phyloP scores from a whole-genome alignment of 176 grass and related monocot species.

The Pontederia crassipes region DNA sequence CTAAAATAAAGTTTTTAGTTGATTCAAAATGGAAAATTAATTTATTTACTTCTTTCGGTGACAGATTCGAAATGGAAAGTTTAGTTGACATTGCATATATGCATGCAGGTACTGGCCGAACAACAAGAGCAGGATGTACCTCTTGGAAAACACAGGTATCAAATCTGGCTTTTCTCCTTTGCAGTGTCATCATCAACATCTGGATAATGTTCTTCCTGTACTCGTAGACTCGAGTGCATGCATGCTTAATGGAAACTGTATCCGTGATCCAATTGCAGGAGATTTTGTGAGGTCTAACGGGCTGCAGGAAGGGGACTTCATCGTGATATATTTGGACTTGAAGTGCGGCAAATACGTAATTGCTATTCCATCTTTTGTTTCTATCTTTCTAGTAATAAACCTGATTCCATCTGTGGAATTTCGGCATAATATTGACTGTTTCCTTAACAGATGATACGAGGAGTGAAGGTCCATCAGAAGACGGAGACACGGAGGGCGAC shows the following conservation, averaged over 20 bases:
- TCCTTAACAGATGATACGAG: no score
- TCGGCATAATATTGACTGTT: no score
- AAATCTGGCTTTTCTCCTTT: not conserved
- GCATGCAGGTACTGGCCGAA: slow-evolving; percentile 84
- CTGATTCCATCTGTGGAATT: no score
- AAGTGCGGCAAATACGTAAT: slow-evolving; percentile 91
- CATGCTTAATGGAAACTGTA: no score
- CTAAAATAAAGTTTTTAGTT: not conserved
- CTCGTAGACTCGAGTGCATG: not conserved
- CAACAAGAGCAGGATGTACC: slow-evolving; percentile 99
- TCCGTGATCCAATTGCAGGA: slow-evolving; percentile 25
- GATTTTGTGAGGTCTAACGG: slow-evolving; percentile 72
- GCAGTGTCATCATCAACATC: no score
- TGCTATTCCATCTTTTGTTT: not conserved
- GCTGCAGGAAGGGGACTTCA: slow-evolving; percentile 83
- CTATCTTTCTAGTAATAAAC: no score
- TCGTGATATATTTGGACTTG: slow-evolving; percentile 71
- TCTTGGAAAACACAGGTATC: slow-evolving; percentile 75
- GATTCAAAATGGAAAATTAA: no score
- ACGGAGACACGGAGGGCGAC: no score
- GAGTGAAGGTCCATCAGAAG: no score
- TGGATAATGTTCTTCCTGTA: not conserved
- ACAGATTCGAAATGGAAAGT: no score
- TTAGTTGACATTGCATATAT: not conserved
- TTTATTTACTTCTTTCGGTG: no score